phyloP scores from a whole-genome alignment of 2,329 filamentous ascomycete species.

The Gaeumannomyces sp. region DNA sequence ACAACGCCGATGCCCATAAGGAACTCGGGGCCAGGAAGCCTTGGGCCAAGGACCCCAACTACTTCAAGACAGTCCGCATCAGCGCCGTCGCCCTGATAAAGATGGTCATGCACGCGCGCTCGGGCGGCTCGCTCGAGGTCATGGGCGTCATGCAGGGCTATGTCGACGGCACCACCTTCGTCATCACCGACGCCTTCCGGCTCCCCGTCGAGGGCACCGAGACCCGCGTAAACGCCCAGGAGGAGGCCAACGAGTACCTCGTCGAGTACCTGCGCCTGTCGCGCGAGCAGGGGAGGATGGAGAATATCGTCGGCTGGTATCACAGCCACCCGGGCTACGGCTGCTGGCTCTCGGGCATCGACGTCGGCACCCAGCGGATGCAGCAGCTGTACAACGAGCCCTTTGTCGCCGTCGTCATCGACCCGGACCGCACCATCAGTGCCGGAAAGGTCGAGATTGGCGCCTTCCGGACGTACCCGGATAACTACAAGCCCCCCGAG shows the following conservation, averaged over 20 bases:
- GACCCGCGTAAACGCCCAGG: slow-evolving; percentile 92
- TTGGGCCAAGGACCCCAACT: slow-evolving; percentile 71
- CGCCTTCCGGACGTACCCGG: slow-evolving; percentile 86
- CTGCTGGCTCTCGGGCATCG: slow-evolving; percentile 95
- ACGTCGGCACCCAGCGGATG: slow-evolving; percentile 79
- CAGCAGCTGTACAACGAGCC: slow-evolving; percentile 86
- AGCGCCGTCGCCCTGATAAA: slow-evolving; percentile 91
- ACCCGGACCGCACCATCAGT: slow-evolving; percentile 90
- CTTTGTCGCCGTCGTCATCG: slow-evolving; percentile 92
- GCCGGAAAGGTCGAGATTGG: slow-evolving; percentile 96
- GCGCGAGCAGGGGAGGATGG: slow-evolving; percentile 68
- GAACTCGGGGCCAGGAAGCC: slow-evolving; percentile 58
- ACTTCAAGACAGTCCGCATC: slow-evolving; percentile 93
- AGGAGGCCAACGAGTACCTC: slow-evolving; percentile 96
- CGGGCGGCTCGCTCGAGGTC: slow-evolving; percentile 83
- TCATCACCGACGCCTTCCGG: slow-evolving; percentile 90
- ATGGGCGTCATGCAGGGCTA: slow-evolving; percentile 99
- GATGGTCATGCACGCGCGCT: slow-evolving; percentile 99
- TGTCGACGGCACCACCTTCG: slow-evolving; percentile 74
- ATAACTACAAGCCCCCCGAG: slow-evolving; percentile 53
- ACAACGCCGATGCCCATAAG: slow-evolving; percentile 64
- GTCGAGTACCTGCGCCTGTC: slow-evolving; percentile 74
- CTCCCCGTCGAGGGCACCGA: slow-evolving; percentile 97
- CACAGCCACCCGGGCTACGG: slow-evolving; percentile 97
- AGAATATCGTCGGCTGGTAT: slow-evolving; percentile 98